Percentiles rank a stretch among this genome's conserved stretches.
These are phyloP conservation scores for Tulasnella sp. DNA, from an alignment of 768 basidiomycete genomes.

Conservation along the genomic window DNA sequence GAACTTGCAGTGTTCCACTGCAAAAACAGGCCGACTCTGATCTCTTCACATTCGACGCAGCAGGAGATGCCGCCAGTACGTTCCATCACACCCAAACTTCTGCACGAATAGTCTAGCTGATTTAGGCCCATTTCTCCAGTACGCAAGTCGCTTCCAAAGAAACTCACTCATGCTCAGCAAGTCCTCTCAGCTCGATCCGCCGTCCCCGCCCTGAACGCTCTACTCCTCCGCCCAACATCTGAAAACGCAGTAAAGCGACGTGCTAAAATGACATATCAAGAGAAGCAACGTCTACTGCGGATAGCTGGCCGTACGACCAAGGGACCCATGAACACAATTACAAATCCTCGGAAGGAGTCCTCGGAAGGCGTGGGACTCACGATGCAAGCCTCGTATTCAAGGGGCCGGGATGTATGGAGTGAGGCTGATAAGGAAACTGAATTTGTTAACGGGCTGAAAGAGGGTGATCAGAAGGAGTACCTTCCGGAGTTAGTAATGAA, in stretches of 20 bases:
- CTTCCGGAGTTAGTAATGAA: slow-evolving; percentile 26
- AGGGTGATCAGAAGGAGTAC: slow-evolving; percentile 25
- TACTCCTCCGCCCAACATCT: slow-evolving; percentile 23
- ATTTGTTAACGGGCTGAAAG: slow-evolving; percentile 30
- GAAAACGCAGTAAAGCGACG: slow-evolving; percentile 15
- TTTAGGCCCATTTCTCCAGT: slow-evolving; percentile 32
- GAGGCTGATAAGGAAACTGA: slow-evolving; percentile 36
- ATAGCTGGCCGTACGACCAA: slow-evolving; percentile 63
- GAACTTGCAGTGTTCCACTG: slow-evolving; percentile 41
- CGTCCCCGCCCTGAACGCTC: slow-evolving; percentile 72
- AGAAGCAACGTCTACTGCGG: slow-evolving; percentile 64
- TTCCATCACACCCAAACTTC: slow-evolving; percentile 1
- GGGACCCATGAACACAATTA: slow-evolving; percentile 60
- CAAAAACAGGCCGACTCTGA: slow-evolving; percentile 61
- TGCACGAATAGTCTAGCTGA: not conserved
- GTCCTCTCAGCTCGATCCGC: slow-evolving; percentile 81
- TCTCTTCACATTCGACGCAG: slow-evolving; percentile 69
- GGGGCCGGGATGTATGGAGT: slow-evolving; percentile 38
- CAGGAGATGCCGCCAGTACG: slow-evolving; percentile 66
- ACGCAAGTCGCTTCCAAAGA: slow-evolving; percentile 33
- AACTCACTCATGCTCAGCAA: slow-evolving; percentile 47
- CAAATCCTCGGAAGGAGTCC: slow-evolving; percentile 53
- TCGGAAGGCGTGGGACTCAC: not conserved
- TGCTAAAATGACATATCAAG: slow-evolving; percentile 43
- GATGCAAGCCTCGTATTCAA: slow-evolving; percentile 41